Conservation (phyloP, 169 alveolate genomes). For the Babesia bovis region DNA sequence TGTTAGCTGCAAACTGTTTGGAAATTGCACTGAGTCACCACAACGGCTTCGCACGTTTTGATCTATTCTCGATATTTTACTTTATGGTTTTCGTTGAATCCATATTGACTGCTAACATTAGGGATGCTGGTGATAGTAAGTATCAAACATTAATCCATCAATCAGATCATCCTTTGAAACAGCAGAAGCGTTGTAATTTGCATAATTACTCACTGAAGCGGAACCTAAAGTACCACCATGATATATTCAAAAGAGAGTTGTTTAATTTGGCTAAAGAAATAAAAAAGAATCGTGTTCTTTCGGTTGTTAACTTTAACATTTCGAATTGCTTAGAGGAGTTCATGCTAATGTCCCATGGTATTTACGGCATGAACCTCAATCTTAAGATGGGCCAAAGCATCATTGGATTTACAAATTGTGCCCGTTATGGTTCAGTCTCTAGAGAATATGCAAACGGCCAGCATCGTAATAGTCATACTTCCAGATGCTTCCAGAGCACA, state of each 20-base stretch:
- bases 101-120: not conserved
- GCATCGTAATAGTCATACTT: not conserved
- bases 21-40: conserved; percentile 34
- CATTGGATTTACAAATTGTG: not conserved
- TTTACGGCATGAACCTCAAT: conserved; percentile 24
- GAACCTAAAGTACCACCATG: conserved; percentile 34
- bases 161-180: not conserved
- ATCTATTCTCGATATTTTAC: conserved; percentile 30
- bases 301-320: not conserved
- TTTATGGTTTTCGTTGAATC: conserved; percentile 26
- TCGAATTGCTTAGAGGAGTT: conserved; percentile 22
- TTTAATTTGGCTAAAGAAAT: not conserved
- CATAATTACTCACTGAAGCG: conserved; percentile 6
- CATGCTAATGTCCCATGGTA: conserved; percentile 16
- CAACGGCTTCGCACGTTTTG: conserved; percentile 27
- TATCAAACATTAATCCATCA: not conserved
- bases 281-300: conserved; percentile 24
- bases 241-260: conserved; percentile 9
- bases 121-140: not conserved
- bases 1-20: conserved; percentile 25
- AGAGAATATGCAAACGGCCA: not conserved
- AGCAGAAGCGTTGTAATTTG: conserved; percentile 6
- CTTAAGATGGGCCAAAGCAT: conserved; percentile 3
- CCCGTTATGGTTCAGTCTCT: not conserved
- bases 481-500: not conserved